These are phyloP conservation scores for Rhizopus arrhizus DNA, from an alignment of 371 early-diverging fungal genomes.

Conservation along the genomic window DNA sequence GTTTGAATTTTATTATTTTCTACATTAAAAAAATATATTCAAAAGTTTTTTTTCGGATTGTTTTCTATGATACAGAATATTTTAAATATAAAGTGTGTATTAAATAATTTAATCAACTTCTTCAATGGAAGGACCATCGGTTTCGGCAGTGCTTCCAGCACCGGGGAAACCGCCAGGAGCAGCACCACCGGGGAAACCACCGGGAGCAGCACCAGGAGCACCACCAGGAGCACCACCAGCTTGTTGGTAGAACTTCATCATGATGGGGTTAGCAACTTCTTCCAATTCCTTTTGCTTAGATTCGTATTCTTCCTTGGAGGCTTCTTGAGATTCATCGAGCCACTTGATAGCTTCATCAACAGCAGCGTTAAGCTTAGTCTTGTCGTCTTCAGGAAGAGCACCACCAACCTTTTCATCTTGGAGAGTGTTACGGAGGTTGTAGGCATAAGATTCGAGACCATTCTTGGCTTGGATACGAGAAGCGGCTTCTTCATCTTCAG, in stretches of 20 bases:
- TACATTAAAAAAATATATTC: neutral
- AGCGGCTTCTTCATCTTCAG: conserved; percentile 83
- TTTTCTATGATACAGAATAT: neutral
- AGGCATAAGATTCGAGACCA: conserved; percentile 84
- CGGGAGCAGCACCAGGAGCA: conserved; percentile 47
- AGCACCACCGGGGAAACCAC: conserved; percentile 69
- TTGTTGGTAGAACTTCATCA: conserved; percentile 74
- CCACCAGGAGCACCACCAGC: conserved; percentile 30
- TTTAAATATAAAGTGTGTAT: neutral
- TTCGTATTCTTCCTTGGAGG: conserved; percentile 90
- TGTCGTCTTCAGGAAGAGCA: conserved; percentile 66
- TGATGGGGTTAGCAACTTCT: conserved; percentile 87
- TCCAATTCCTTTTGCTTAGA: conserved; percentile 86
- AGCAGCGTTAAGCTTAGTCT: conserved; percentile 80
- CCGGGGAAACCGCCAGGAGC: conserved; percentile 80
- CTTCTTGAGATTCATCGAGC: conserved; percentile 86
- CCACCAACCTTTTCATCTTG: conserved; percentile 79
- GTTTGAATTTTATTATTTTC: neutral
- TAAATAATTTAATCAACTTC: conserved; percentile 49
- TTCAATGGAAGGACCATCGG: conserved; percentile 51
- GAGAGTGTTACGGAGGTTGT: conserved; percentile 84
- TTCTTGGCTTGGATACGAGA: conserved; percentile 83
- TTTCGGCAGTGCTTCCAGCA: conserved; percentile 82
- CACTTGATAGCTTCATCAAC: conserved; percentile 83
- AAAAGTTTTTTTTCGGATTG: neutral